Evolutionary conservation across 805 yeast species (phyloP), one percentile per base, ranked within the genome.

Genomic region (Ogataea ganodermae): DNA sequence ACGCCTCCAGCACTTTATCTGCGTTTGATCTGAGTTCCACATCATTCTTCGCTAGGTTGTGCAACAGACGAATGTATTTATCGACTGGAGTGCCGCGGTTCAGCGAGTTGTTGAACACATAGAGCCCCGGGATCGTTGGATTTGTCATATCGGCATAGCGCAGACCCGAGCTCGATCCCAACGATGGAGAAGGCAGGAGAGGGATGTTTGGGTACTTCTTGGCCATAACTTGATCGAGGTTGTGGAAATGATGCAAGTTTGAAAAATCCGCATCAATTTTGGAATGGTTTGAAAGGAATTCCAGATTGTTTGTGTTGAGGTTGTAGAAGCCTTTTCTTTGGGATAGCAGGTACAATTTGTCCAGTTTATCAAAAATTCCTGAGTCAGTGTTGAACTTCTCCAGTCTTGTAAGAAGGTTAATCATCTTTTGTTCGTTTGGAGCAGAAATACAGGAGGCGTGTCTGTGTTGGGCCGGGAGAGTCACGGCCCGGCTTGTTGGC

Each of bases 321-420:
- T 63, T 61, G 44, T 60, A 64, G 31, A 65, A 65, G 1, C 70
- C 70, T 45, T 66, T 66, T 44, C 67, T 57, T 42, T 63, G 64
- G n/a, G 65, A 53, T 8, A 66, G 44, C 38, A 61, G 41, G 41
- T 60, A 64, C n/a, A 66, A 50, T 9, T 57, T 58, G 42, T 66
- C 70, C 5, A 66, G 48, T 42, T 65, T 63, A 20, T 58, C 53
- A 35, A 66, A 64, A 4, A 66, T 65, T 5, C 56, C 38, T 1
- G 62, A 51, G 6, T 57, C 53, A 1, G 52, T 44, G 43, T 64
- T 59, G 43, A 66, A 66, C 28, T 57, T 61, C 31, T 58, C 66
- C 24, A 66, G 44, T 44, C 67, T 59, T 1, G 63, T 49, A 10
- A 66, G 50, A 30, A 65, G 36, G 28, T 51, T 54, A n/a, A 58